Base-by-base conservation (phyloP, 2,329 filamentous ascomycete genomes). In the Bipolaris gigantea region DNA sequence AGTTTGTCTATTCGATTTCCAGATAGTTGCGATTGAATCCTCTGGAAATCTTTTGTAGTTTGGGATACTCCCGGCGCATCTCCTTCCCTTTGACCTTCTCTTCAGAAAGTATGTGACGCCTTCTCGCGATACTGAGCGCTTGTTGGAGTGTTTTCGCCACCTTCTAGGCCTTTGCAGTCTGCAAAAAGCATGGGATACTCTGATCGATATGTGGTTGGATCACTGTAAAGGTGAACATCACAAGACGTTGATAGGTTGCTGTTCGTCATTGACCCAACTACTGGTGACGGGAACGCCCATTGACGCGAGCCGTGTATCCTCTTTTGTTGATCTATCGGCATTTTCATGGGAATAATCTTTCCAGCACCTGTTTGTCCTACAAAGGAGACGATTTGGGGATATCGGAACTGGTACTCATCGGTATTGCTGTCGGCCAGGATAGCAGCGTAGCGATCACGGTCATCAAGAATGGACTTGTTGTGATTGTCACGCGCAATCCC, bases 101-200 rank as follows among this genome's bases (percentile, higher is more conserved):
- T 30, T 30, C 27, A 30, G 27, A 11, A 11, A 30, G 27, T 30
- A 30, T 30, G 27, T 13, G 27, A 30, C 10, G 27, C 27, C 35
- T 38, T n/a, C 35, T 32, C 38, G 2, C 39, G 32, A 11, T 34
- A 27, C 19, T 59, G 15, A 64, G 41, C 63, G 9, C 63, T 66
- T 4, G 67, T 50, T 27, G 76, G 77, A 10, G 66, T 63, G 18
- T 67, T 69, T 57, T 81, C 80, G 9, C 81, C 80, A 30, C 80
- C 80, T 18, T 78, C 74, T 8, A 83, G 73, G 0, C 81, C 81
- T 69, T 83, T 81, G 55, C 80, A 83, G 56, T 83, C 81, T 19
- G 80, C 79, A 47, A 77, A 78, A 4, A 83, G 69, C 18, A 82
- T 70, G 0, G 80, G 80, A 7, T 72, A 60, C 4, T 70, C 67